Evolutionary conservation across 345 rosid genomes (phyloP).

Genomic region (Linum lewisii): DNA sequence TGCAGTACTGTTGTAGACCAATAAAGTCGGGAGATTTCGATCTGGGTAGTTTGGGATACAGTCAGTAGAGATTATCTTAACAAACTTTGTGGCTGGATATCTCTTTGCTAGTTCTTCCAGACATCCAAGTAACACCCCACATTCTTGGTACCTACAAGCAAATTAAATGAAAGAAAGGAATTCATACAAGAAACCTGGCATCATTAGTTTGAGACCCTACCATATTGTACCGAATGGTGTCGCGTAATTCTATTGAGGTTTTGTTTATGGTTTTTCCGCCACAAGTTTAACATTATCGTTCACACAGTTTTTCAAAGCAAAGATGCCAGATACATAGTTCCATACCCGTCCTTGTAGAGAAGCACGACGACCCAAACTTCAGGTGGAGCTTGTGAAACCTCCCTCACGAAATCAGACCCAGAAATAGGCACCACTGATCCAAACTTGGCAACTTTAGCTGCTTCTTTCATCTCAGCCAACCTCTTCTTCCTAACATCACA

Average conservation of each 20-base stretch:
- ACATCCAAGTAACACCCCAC: constrained; percentile 65
- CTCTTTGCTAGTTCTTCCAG: constrained; percentile 70
- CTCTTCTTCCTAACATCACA: constrained; percentile 72
- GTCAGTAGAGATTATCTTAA: constrained; percentile 88
- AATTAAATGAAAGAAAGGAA: neutral
- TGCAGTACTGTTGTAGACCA: constrained; percentile 81
- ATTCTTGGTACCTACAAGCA: constrained; percentile 47
- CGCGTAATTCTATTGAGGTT: too few species aligned
- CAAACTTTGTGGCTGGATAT: constrained; percentile 92
- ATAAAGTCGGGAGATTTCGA: constrained; percentile 71
- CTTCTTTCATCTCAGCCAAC: constrained; percentile 71
- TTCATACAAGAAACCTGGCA: neutral
- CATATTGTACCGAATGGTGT: neutral
- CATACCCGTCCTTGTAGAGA: constrained; percentile 93
- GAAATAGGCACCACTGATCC: constrained; percentile 88
- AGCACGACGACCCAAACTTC: constrained; percentile 93
- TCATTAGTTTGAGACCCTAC: neutral
- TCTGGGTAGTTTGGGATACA: constrained; percentile 96
- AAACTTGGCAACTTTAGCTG: constrained; percentile 44
- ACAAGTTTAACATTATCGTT: too few species aligned
- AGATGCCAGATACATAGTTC: neutral
- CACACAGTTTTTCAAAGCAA: too few species aligned
- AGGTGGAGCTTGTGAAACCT: constrained; percentile 85
- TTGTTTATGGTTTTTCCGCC: too few species aligned
- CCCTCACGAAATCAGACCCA: constrained; percentile 78